Conservation (phyloP, 164 flowering plant genomes). For the Chloranthus sessilifolius region DNA sequence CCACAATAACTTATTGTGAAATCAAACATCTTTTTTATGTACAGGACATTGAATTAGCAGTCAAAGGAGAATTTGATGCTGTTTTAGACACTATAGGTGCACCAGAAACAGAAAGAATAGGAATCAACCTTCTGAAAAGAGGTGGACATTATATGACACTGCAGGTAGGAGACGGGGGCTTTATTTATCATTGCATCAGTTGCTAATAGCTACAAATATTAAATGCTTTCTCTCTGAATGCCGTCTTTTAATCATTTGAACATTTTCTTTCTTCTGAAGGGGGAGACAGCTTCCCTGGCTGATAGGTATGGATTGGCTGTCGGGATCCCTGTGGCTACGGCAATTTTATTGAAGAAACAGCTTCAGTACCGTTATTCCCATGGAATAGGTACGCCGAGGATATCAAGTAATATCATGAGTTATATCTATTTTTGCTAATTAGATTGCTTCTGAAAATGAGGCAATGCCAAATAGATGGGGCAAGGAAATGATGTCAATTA, state of each 20-base stretch:
- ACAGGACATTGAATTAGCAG: conserved; percentile 65
- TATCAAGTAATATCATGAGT: too few relatives aligned
- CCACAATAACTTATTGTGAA: not conserved
- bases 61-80: conserved; percentile 84
- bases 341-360: conserved; percentile 67
- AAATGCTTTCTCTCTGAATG: conserved; percentile 2
- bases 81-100: conserved; percentile 90
- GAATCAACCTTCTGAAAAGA: conserved; percentile 59
- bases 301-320: conserved; percentile 76
- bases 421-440: too few relatives aligned
- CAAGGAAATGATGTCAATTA: too few relatives aligned
- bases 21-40: not conserved
- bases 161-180: conserved; percentile 49
- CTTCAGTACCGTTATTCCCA: conserved; percentile 65
- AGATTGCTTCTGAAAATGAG: too few relatives aligned
- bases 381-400: conserved; percentile 81
- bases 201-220: not conserved
- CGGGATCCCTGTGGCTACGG: conserved; percentile 74
- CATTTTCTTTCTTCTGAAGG: conserved; percentile 35
- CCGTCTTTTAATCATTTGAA: not conserved
- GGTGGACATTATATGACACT: conserved; percentile 98
- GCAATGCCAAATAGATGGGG: too few relatives aligned
- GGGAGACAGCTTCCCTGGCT: conserved; percentile 79
- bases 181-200: not conserved
- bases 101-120: conserved; percentile 76